These are phyloP conservation scores for Chlorella sp. DNA, from an alignment of 139 green algal genomes.

Conservation along the genomic window DNA sequence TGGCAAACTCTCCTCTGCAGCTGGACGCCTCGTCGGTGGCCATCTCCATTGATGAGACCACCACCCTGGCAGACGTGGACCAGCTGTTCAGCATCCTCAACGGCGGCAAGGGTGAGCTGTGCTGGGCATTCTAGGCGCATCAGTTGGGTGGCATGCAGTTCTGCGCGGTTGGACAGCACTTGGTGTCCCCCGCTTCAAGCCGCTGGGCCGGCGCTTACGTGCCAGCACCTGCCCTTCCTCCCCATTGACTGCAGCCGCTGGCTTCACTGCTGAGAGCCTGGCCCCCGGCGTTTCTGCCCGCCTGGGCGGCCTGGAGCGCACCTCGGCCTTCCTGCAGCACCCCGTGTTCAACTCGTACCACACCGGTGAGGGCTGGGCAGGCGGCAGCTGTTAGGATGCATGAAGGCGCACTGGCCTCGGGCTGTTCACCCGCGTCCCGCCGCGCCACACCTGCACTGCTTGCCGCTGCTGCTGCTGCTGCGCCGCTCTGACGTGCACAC, in stretches of 20 bases:
- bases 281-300: slow-evolving; percentile 44
- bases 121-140: too few relatives aligned
- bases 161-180: too few relatives aligned
- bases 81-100: slow-evolving; percentile 81
- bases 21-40: slow-evolving; percentile 74
- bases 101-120: slow-evolving; percentile 47
- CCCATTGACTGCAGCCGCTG: neutral
- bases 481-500: too few relatives aligned
- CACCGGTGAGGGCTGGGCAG: slow-evolving; percentile 31
- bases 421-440: too few relatives aligned
- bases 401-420: too few relatives aligned
- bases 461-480: neutral
- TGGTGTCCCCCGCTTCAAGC: too few relatives aligned
- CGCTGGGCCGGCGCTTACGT: too few relatives aligned
- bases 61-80: slow-evolving; percentile 88
- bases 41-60: slow-evolving; percentile 96
- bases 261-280: slow-evolving; percentile 82
- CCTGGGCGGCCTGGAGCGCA: slow-evolving; percentile 62
- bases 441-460: neutral
- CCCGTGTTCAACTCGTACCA: slow-evolving; percentile 95
- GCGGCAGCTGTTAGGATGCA: neutral
- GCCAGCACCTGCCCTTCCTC: too few relatives aligned
- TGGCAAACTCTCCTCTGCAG: neutral
- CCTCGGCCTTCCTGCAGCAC: slow-evolving; percentile 80
- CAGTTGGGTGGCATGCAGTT: too few relatives aligned